A percentile compares a stretch with the other conserved stretches of the same genome.
These are phyloP conservation scores for Dalechampia spathulata DNA, from an alignment of 441 rosid species.

Conservation along the genomic window DNA sequence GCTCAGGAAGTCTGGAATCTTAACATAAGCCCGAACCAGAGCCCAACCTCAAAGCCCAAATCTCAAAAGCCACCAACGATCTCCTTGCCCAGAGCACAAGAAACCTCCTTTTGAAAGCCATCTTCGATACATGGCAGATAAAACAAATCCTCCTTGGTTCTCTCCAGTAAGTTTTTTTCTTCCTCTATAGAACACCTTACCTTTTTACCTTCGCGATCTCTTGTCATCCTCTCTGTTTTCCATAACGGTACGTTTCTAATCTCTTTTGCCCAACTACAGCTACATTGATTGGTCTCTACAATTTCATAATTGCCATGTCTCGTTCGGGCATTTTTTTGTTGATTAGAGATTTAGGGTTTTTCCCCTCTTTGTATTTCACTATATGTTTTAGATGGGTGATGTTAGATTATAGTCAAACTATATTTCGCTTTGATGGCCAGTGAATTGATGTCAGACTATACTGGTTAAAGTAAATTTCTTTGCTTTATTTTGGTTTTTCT, in stretches of 20 bases:
- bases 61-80: not conserved
- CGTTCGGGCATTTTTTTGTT: not conserved
- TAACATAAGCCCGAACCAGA: not conserved
- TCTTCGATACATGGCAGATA: no score
- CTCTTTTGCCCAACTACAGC: no score
- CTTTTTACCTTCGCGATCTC: not conserved
- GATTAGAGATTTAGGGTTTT: not conserved
- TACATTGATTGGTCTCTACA: no score
- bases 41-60: not conserved
- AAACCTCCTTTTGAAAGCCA: no score
- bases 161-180: no score
- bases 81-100: conserved; percentile 8
- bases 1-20: no score
- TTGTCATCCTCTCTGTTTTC: not conserved
- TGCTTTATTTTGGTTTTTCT: not conserved
- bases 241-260: not conserved
- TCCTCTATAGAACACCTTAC: not conserved
- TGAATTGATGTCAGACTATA: no score
- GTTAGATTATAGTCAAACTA: no score
- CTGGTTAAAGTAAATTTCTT: not conserved
- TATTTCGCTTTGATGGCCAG: no score
- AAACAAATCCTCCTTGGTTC: not conserved
- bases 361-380: no score
- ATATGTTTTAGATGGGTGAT: not conserved
- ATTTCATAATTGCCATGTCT: no score